Evolutionary conservation across 2,329 filamentous ascomycete genomes (phyloP).

Genomic region (Trichophyton schoenleinii): DNA sequence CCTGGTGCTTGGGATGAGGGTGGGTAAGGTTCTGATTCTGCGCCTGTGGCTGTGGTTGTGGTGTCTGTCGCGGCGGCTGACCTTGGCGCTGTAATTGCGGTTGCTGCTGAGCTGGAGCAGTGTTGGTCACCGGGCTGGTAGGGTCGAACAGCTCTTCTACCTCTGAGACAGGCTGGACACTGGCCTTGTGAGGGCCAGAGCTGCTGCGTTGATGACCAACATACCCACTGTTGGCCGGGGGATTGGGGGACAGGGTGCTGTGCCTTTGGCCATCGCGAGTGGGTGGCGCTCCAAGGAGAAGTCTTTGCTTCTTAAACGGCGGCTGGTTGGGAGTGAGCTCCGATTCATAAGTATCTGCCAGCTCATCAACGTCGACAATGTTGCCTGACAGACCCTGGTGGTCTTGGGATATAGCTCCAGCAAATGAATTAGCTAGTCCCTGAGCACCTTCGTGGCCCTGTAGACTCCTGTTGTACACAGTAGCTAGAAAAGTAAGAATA

Average conservation of each 20-base stretch:
- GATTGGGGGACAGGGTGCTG: constrained; percentile 26
- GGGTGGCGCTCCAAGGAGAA: constrained; percentile 37
- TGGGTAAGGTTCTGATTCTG: constrained; percentile 3
- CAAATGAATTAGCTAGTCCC: constrained; percentile 75
- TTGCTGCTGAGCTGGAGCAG: constrained; percentile 7
- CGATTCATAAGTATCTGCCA: constrained; percentile 15
- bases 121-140: constrained; percentile 20
- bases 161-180: constrained; percentile 16
- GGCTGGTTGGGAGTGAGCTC: constrained; percentile 21
- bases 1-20: constrained; percentile 7
- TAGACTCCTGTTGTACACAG: constrained; percentile 86
- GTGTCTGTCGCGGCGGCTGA: neutral
- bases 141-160: constrained; percentile 35
- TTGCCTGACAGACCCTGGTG: constrained; percentile 39
- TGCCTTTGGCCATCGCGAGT: constrained; percentile 11
- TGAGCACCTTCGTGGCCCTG: constrained; percentile 66
- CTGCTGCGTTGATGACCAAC: constrained; percentile 24
- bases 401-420: constrained; percentile 55
- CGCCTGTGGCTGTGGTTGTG: neutral
- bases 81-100: neutral
- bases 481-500: constrained; percentile 93
- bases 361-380: constrained; percentile 51
- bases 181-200: constrained; percentile 10
- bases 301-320: constrained; percentile 34
- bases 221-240: constrained; percentile 16